phyloP scores from a whole-genome alignment of 1,284 basidiomycete genomes.

The Malassezia dermatis region DNA sequence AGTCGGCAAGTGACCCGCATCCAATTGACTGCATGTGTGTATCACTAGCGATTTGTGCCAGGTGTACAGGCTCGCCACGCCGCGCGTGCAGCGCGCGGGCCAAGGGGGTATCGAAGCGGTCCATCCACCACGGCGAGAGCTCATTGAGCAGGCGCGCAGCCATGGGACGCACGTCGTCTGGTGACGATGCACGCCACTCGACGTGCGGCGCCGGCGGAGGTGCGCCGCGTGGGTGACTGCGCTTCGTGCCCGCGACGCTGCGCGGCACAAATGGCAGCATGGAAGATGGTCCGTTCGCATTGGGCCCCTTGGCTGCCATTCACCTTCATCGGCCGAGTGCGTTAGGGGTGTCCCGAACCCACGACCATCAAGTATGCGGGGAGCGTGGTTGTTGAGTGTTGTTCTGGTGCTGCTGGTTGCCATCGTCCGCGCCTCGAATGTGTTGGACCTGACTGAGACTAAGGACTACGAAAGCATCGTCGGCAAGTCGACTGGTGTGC shows the following conservation, averaged over 20 bases:
- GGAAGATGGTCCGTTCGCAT: not conserved
- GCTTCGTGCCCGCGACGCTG: constrained; percentile 16
- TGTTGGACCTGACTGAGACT: constrained; percentile 38
- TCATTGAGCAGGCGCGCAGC: constrained; percentile 1
- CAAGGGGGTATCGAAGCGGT: not conserved
- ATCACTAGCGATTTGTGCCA: not conserved
- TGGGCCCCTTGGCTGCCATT: not conserved
- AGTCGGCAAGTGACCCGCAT: not conserved
- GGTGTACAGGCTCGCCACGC: constrained; percentile 1
- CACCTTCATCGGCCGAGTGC: constrained; percentile 8
- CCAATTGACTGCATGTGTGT: not conserved
- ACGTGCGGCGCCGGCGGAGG: not conserved
- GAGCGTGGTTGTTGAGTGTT: not conserved
- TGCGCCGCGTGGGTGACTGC: constrained; percentile 4
- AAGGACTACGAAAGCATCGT: constrained; percentile 33
- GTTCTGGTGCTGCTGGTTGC: not conserved
- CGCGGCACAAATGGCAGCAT: constrained; percentile 16
- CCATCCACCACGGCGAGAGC: constrained; percentile 10
- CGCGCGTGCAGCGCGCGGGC: not conserved
- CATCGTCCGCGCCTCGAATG: constrained; percentile 23
- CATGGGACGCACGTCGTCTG: not conserved
- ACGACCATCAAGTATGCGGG: constrained; percentile 1
- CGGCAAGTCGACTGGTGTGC: constrained; percentile 29
- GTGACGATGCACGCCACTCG: not conserved
- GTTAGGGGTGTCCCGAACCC: not conserved